A percentile compares a stretch with the other conserved stretches of the same genome.
These are phyloP conservation scores for Cyathus striatus DNA, from an alignment of 768 basidiomycete species.

Conservation along the genomic window DNA sequence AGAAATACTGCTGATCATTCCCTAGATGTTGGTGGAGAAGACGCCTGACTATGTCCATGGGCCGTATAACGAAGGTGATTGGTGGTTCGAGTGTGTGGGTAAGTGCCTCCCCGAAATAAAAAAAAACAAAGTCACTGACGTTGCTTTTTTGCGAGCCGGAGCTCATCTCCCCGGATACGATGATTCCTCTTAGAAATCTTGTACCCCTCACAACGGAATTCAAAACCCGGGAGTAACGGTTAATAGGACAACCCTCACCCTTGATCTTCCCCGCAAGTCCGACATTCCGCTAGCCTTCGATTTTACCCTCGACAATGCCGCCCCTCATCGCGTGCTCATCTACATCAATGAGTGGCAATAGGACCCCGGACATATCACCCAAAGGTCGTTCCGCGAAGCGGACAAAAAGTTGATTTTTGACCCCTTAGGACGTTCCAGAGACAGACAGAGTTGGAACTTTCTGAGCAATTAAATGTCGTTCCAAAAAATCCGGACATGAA, in stretches of 20 bases:
- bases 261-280: constrained; percentile 41
- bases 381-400: no score
- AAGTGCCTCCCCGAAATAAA: no score
- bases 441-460: no score
- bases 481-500: no score
- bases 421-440: no score
- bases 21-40: constrained; percentile 34
- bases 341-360: constrained; percentile 77
- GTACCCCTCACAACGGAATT: constrained; percentile 41
- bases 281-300: constrained; percentile 59
- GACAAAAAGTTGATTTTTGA: no score
- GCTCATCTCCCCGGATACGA: constrained; percentile 61
- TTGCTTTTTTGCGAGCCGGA: no score
- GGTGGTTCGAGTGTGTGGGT: constrained; percentile 49
- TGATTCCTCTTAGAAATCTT: constrained; percentile 47
- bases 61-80: constrained; percentile 55
- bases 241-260: constrained; percentile 55
- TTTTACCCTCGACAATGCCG: constrained; percentile 40
- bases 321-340: constrained; percentile 58
- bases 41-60: constrained; percentile 55
- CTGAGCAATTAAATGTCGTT: no score
- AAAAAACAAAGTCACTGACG: no score
- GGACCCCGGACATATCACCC: no score
- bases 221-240: constrained; percentile 52
- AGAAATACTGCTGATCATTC: no score